These are phyloP conservation scores for Cyathus striatus DNA, from an alignment of 768 basidiomycete genomes.

Conservation along the genomic window DNA sequence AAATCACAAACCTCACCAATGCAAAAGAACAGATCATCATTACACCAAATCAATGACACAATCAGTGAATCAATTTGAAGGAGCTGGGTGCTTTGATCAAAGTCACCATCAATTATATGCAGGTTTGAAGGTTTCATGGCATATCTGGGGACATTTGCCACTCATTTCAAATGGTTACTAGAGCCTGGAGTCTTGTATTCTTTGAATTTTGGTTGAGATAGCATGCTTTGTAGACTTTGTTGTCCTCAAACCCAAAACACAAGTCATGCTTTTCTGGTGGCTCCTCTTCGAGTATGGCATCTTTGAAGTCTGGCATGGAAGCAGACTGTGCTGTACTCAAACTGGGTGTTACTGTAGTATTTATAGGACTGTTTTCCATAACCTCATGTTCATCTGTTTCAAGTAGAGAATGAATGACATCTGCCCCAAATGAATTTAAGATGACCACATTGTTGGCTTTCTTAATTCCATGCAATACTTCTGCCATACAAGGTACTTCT, in stretches of 20 bases:
- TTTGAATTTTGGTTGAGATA: conserved; percentile 5
- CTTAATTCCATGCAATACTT: too few species aligned
- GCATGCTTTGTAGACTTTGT: conserved; percentile 6
- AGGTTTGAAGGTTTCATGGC: neutral
- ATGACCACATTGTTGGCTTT: conserved; percentile 4
- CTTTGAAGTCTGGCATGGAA: too few species aligned
- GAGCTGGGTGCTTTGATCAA: neutral
- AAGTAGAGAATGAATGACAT: neutral
- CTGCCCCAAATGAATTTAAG: neutral
- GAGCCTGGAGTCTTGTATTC: conserved; percentile 10
- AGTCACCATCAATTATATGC: neutral
- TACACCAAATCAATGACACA: conserved; percentile 13
- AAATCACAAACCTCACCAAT: conserved; percentile 21
- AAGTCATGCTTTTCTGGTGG: neutral
- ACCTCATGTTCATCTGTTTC: conserved; percentile 8
- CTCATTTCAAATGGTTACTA: conserved; percentile 11
- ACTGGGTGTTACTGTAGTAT: too few species aligned
- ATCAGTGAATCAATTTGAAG: conserved; percentile 18
- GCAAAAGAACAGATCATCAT: conserved; percentile 17
- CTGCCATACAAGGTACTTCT: too few species aligned
- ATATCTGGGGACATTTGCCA: conserved; percentile 9
- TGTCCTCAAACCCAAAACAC: conserved; percentile 3
- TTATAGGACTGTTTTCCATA: too few species aligned
- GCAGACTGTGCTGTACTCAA: too few species aligned
- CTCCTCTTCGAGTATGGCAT: too few species aligned